phyloP scores from a whole-genome alignment of 2,329 filamentous ascomycete species.

The Saccharata proteae region DNA sequence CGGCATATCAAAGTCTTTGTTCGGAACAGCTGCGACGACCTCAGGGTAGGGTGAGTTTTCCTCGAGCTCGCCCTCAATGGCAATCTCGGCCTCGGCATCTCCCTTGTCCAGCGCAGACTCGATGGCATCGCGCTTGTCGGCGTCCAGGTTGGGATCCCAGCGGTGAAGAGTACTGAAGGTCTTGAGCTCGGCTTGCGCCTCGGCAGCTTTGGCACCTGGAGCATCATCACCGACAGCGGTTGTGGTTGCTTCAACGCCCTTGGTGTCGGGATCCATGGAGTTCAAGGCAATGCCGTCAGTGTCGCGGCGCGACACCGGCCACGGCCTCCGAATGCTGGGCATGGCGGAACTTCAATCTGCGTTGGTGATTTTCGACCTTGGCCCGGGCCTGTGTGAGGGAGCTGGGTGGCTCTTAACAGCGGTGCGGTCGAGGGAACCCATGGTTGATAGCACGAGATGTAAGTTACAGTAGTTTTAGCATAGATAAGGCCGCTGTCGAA shows the following conservation, averaged over 20 bases:
- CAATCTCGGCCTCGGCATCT: slow-evolving; percentile 18
- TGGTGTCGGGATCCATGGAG: slow-evolving; percentile 1
- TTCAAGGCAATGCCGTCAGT: neutral
- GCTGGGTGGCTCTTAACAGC: no score
- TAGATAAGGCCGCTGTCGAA: no score
- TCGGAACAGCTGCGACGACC: slow-evolving; percentile 9
- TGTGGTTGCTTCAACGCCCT: slow-evolving; percentile 1
- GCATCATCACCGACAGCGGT: neutral
- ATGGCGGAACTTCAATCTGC: no score
- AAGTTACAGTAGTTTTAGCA: no score
- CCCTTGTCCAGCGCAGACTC: slow-evolving; percentile 9
- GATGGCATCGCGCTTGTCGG: slow-evolving; percentile 10
- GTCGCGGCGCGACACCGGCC: slow-evolving; percentile 1
- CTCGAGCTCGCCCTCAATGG: slow-evolving; percentile 10
- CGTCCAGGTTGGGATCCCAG: slow-evolving; percentile 9
- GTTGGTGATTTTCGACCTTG: no score
- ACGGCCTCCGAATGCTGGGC: slow-evolving; percentile 7
- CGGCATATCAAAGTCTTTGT: slow-evolving; percentile 6
- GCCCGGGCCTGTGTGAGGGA: no score
- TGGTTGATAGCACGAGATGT: no score
- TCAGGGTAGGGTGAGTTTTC: slow-evolving; percentile 12
- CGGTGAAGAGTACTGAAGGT: slow-evolving; percentile 5
- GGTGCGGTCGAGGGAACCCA: no score
- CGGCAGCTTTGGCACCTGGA: slow-evolving; percentile 3
- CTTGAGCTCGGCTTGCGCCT: slow-evolving; percentile 5